Evolutionary conservation across 805 yeast species (phyloP), one percentile per base, ranked within the genome.

Genomic region (Candida jianshihensis): DNA sequence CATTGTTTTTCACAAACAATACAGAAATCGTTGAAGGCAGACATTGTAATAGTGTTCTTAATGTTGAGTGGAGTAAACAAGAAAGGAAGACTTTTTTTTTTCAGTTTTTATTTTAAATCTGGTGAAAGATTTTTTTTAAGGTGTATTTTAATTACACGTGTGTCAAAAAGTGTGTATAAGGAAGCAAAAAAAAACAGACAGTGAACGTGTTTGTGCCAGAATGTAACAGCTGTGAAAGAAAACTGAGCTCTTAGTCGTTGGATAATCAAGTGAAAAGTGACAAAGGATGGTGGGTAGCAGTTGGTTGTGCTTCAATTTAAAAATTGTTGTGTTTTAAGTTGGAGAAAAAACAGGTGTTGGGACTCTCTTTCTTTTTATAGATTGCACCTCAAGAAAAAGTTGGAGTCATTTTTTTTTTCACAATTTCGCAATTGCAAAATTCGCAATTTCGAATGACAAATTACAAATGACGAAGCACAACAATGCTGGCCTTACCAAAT

Each of bases 1-100:
- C 74, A 70, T 42, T 65, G 63, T 47, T 66, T 69, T 48, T 74
- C 79, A 56, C 81, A 75, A 39, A 71, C 77, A 33, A 71, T 63
- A 61, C 81, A 75, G 56, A 59, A 75, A 52, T 75, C 80, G 50
- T 68, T 71, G 43, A 63, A 57, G 44, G 75, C 68, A 34, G 60
- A 45, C 55, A 51, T 52, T 21, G 14, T 41, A 26, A 11, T 26
- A 18, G n/a, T 10, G 27, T 30, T 6, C 24, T n/a, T 15, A 10
- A 20, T 13, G 16, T 22, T 17, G 6, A n/a, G 7, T 15, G 21
- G 6, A 21, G 26, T 19, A 30, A n/a, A 15, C 8, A 20, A 7
- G 10, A 21, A 30, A 17, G 6, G 19, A 17, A 19, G 20, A 24
- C 10, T 9, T 9, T 24, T 24, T 20, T 20, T 20, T 24, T 24